Conservation (phyloP, 2,329 filamentous ascomycete genomes). For the Botrytis hyacinthi region DNA sequence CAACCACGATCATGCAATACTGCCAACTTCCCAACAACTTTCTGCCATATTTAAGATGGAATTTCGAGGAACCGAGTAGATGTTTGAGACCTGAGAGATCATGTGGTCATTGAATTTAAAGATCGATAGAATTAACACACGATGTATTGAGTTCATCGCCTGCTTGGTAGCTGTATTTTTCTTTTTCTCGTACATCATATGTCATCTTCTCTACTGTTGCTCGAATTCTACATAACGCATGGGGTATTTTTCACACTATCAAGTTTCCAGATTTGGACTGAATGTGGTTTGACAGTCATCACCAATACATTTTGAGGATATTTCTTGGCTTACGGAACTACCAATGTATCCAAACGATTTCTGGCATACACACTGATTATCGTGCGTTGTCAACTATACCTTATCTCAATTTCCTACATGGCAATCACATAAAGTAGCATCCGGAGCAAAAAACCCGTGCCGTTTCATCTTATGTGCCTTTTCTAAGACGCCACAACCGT, state of each 20-base stretch:
- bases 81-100: neutral
- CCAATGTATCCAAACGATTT: neutral
- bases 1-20: slow-evolving; percentile 4
- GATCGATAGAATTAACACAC: neutral
- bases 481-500: slow-evolving; percentile 1
- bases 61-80: neutral
- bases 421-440: neutral
- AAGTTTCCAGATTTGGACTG: neutral
- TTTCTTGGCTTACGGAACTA: neutral
- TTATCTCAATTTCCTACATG: neutral
- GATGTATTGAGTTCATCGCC: neutral
- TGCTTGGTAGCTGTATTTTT: neutral
- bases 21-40: neutral
- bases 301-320: neutral
- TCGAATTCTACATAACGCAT: neutral
- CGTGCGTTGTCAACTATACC: neutral
- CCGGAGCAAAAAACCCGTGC: slow-evolving; percentile 7
- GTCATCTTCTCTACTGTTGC: neutral
- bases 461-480: slow-evolving; percentile 6
- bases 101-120: neutral
- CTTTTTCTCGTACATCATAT: neutral
- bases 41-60: neutral
- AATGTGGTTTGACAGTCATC: neutral
- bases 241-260: neutral
- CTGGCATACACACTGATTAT: neutral